Evolutionary conservation across 2,329 filamentous ascomycete species (phyloP), one percentile per base, ranked within the genome.

Genomic region (Leptosphaerulina australis): DNA sequence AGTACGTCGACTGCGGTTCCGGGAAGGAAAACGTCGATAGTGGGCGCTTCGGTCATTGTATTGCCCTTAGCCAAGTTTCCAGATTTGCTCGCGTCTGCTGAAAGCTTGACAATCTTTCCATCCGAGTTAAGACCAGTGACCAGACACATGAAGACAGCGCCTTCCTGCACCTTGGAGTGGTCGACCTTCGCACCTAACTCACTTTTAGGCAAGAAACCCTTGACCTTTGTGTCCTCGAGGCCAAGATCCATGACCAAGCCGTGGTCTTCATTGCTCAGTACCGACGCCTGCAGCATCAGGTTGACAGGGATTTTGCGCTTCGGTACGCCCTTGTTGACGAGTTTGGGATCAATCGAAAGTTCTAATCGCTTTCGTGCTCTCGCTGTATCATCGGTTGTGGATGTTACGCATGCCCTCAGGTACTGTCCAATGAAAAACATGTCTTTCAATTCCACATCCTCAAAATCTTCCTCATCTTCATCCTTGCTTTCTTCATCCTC

Each of bases 201-300:
- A 67, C 88, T 91, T 54, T 88, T 88, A 4, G 91, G 84, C 67
- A 99, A 80, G 75, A 99, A 99, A 2, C 90, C 94, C 56, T 86
- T 87, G 43, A 92, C 71, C 28, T 83, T 81, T 24, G 81, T 76
- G 44, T 85, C 83, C 26, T 85, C 79, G 5, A 97, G 78, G 14
- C 91, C 91, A 28, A 97, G 76, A 62, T 97, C 91, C 91, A 99
- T 96, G 47, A 97, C 84, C 50, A 94, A 82, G 55, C 94, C 94
- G 67, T 96, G 92, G 64, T 99, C 95, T 73, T 99, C 93, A n/a
- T 95, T 88, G 72, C 93, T 99, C 40, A 83, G 76, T 20, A 99
- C 87, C 0, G 91, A 88, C 2, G 91, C 93, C 81, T 97, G 95
- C 15, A 97, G 78, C 35, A 89, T 91, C 58, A 80, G 81, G 66